Base-by-base conservation (phyloP, 2,329 filamentous ascomycete species). In the Paecilomyces formosus region DNA sequence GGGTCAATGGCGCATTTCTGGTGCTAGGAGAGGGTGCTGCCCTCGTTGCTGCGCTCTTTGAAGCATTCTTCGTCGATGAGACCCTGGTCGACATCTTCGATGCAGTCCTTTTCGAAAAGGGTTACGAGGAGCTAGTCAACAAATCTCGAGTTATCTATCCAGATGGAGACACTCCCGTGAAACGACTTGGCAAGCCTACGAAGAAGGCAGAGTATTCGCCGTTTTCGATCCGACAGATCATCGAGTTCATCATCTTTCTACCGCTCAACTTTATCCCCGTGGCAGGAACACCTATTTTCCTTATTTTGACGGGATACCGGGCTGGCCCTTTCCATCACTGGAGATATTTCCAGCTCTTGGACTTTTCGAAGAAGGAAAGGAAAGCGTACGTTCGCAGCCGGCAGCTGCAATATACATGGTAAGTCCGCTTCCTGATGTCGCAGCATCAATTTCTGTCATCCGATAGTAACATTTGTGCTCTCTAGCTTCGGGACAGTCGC, bases 301-400 rank as follows among this genome's bases (percentile, higher is more conserved):
- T 99, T 61, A 75, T 96, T 58, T 82, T 96, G 64, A 97, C 92
- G 0, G 94, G 93, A 1, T 90, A 92, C 53, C 82, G 93, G 26
- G 85, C 91, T 4, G 93, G 94, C 0, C 94, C 93, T 31, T 84
- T 97, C 28, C 88, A 94, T 57, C 92, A 97, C 66, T 94, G 92
- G 79, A 82, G 94, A 59, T 97, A 94, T 80, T 97, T 92, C 71
- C 85, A 92, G 67, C 79, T 99, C 54, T 81, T 87, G 49, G 89
- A 87, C 0, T 80, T 95, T 63, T 83, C 83, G 49, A 91, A 87
- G 72, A 86, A 88, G 65, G 84, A 95, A 69, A 82, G 85, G 62
- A 90, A 90, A 66, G 78, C 78, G 28, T 90, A 89, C 66, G 83
- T 93, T 28, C 81, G 81, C 60, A 79, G 79, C 51, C 82, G 88